These are phyloP conservation scores for Suillus clintonianus DNA, from an alignment of 768 basidiomycete genomes.

Conservation along the genomic window DNA sequence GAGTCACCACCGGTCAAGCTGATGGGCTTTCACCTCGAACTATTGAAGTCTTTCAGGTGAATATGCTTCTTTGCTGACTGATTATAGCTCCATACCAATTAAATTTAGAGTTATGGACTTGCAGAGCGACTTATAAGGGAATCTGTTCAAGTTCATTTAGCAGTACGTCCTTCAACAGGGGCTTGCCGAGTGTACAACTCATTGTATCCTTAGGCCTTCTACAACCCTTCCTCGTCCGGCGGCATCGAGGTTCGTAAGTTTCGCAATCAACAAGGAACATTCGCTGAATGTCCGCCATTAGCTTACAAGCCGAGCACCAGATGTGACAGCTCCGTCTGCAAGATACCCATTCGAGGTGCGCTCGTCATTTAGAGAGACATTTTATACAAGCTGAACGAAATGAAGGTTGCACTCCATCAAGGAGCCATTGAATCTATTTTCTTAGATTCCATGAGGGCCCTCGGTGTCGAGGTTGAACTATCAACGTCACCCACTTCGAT, in stretches of 20 bases:
- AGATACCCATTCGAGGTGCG: conserved; percentile 71
- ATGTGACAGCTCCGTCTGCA: conserved; percentile 60
- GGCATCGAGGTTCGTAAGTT: conserved; percentile 53
- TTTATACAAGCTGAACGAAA: background rate
- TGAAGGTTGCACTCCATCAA: conserved; percentile 35
- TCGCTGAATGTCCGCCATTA: conserved; percentile 23
- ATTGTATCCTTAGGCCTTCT: conserved; percentile 58
- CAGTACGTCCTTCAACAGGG: conserved; percentile 42
- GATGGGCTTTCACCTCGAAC: conserved; percentile 29
- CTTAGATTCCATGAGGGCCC: conserved; percentile 32
- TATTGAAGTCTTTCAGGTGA: conserved; percentile 48
- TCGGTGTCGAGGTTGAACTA: conserved; percentile 34
- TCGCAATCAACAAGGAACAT: background rate
- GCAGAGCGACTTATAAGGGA: conserved; percentile 60
- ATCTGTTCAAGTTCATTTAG: conserved; percentile 66
- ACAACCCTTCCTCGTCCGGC: conserved; percentile 62
- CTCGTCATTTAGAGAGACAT: background rate
- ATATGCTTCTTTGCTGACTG: background rate
- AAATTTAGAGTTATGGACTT: conserved; percentile 71
- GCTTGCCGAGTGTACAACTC: background rate
- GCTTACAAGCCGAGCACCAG: conserved; percentile 63
- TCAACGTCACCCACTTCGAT: conserved; percentile 30
- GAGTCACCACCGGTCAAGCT: conserved; percentile 28
- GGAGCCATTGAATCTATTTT: conserved; percentile 37
- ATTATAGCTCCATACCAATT: background rate